Evolutionary conservation across 345 rosid genomes (phyloP), one percentile per base, ranked within the genome.

Genomic region (Gynandropsis gynandra): DNA sequence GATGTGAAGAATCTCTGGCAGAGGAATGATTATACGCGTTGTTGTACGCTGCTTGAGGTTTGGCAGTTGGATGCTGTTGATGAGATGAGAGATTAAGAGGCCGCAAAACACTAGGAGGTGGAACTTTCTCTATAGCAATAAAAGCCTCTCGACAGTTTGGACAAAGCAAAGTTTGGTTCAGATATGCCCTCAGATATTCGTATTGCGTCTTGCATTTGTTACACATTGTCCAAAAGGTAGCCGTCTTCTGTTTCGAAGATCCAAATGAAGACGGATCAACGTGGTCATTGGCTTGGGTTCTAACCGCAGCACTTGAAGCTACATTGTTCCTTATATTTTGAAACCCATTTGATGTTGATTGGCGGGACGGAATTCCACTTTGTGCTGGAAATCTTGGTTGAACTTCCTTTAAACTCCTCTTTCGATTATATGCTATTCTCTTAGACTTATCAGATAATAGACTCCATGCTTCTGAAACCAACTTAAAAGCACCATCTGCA

Each of bases 181-280:
- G 73, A 64, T 92, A 92, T 36, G 79, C 16, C 71, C 86, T 79
- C 64, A 76, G 74, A 68, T 80, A 87, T 50, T 87, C 96, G 52
- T 74, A 92, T 31, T 80, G 96, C 4, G 85, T 82, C 71, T 58
- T 75, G 79, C 98, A 92, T 29, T 56, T 58, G 43, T 63, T 71
- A 64, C 98, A 92, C 33, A 72, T 63, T 40, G 98, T 92, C 98
- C 98, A 87, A 55, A 92, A 87, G 20, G 98, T 92, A 59, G 35
- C 69, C 42, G 73, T 63, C 48, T 72, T 76, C 51, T 40, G 69
- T 59, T 13, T 17, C 8, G 80, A 31, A 58, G 73, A 10, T 29
- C 55, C 54, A 55, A 11, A 65, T 4, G 59, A 32, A 51, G 73
- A 17, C 2, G 72, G 39, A 12, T 47, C 68, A 10, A 44, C 55